These are phyloP conservation scores for Coemansia sp. DNA, from an alignment of 192 early-diverging fungal genomes.

Conservation along the genomic window DNA sequence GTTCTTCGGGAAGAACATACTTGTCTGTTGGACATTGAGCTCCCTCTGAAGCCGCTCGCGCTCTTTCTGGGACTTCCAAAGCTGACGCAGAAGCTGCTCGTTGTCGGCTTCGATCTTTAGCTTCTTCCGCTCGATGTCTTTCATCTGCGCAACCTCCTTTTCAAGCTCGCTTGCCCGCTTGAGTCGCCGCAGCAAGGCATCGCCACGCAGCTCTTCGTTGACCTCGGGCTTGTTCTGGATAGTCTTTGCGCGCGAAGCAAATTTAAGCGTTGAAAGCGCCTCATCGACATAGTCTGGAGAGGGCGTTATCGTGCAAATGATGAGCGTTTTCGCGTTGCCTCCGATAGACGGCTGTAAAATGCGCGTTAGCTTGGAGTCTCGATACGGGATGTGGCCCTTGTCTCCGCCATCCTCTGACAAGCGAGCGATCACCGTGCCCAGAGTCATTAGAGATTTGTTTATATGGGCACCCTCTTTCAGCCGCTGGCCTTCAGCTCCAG, in stretches of 20 bases:
- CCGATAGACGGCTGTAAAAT: constrained; percentile 90
- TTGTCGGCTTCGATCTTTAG: constrained; percentile 52
- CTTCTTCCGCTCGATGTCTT: constrained; percentile 53
- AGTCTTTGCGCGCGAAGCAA: constrained; percentile 89
- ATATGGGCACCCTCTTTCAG: constrained; percentile 96
- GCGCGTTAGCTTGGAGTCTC: constrained; percentile 95
- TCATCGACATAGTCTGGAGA: constrained; percentile 79
- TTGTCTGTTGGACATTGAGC: constrained; percentile 42
- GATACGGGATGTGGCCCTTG: constrained; percentile 88
- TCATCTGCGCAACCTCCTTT: constrained; percentile 55
- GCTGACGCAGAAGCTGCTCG: constrained; percentile 48
- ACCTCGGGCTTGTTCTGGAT: constrained; percentile 78
- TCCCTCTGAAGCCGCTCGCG: constrained; percentile 47
- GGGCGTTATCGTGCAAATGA: constrained; percentile 92
- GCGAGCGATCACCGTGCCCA: constrained; percentile 92
- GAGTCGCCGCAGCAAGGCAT: constrained; percentile 49
- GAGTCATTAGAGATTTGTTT: constrained; percentile 86
- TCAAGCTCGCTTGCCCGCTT: constrained; percentile 53
- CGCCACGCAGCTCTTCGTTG: constrained; percentile 64
- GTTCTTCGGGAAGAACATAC: constrained; percentile 24
- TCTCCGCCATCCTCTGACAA: constrained; percentile 66
- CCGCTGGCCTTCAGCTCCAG: constrained; percentile 74
- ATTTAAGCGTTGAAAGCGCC: constrained; percentile 90
- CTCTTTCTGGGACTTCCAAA: constrained; percentile 53
- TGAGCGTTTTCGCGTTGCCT: constrained; percentile 84